Evolutionary conservation across 257 asterid genomes (phyloP).

Genomic region (Lavandula angustifolia): DNA sequence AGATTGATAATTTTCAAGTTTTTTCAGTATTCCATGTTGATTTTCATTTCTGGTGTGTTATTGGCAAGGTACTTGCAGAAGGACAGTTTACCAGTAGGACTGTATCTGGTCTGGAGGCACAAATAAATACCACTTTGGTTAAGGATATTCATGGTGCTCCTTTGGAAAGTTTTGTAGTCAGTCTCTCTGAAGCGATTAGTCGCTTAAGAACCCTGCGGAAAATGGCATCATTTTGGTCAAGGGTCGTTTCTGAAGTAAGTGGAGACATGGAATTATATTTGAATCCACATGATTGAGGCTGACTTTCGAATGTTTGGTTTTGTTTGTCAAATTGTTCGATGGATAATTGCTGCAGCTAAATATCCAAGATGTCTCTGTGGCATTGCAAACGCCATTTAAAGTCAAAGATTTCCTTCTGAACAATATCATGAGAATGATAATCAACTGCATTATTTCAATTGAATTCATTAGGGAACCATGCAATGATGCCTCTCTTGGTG

Average conservation of each 20-base stretch:
- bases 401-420: conserved; percentile 5
- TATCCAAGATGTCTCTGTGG: conserved; percentile 26
- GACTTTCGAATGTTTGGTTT: conserved; percentile 11
- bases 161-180: conserved; percentile 78
- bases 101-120: conserved; percentile 48
- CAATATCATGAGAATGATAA: conserved; percentile 18
- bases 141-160: conserved; percentile 98
- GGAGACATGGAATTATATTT: conserved; percentile 29
- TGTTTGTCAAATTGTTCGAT: neutral
- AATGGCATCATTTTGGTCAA: conserved; percentile 87
- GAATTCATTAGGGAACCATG: conserved; percentile 7
- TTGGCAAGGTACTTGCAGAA: conserved; percentile 96
- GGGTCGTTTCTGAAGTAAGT: conserved; percentile 87
- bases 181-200: conserved; percentile 90
- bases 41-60: conserved; percentile 60
- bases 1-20: conserved; percentile 18
- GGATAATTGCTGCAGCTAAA: conserved; percentile 18
- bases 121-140: conserved; percentile 50
- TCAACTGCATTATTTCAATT: conserved; percentile 11
- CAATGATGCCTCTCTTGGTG: conserved; percentile 5
- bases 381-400: conserved; percentile 17
- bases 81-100: conserved; percentile 61
- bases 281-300: conserved; percentile 15
- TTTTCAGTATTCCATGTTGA: conserved; percentile 47
- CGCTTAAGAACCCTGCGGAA: conserved; percentile 79